Base-by-base conservation (phyloP, 257 asterid species). In the Ocimum tenuiflorum region DNA sequence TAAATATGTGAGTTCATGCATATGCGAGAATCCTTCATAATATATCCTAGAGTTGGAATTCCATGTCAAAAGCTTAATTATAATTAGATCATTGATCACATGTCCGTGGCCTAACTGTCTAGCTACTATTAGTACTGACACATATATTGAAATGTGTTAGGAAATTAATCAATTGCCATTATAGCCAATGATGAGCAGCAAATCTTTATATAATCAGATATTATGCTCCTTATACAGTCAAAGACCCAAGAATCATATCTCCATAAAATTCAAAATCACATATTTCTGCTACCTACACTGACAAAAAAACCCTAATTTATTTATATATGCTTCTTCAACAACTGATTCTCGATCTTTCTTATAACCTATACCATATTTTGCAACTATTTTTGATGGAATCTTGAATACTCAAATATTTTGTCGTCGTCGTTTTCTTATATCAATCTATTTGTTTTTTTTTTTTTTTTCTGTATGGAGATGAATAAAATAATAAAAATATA, bases 181-280 rank as follows among this genome's bases (percentile, higher is more conserved):
- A 57, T 41, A 45, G 47, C 42, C 52, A 75, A 57, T 67, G 41
- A 73, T 24, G 14, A 62, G 49, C 70, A 71, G 73, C 77, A 84
- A 79, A 81, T 74, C 71, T 57, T 55, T 3, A 63, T 58, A 70
- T 71, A 53, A 81, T 77, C 57, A 64, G 80, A 72, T 59, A 59
- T 69, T 75, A 55, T 70, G 77, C 41, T 71, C 59, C 73, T 38
- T 67, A 60, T 53, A 39, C 65, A n/a, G n/a, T n/a, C n/a, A n/a
- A n/a, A n/a, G n/a, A 18, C 7, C 12, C 53, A 67, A 67, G 80
- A 82, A 85, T 82, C 83, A 78, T 71, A 76, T 78, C 81, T 70
- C 53, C 47, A 39, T 14, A 63, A 15, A 72, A 76, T 75, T 75
- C 60, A 56, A 59, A 54, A 47, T 14, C 59, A 64, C 19, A 71